Base-by-base conservation (phyloP, 2,329 filamentous ascomycete genomes). In the Claviceps purpurea region DNA sequence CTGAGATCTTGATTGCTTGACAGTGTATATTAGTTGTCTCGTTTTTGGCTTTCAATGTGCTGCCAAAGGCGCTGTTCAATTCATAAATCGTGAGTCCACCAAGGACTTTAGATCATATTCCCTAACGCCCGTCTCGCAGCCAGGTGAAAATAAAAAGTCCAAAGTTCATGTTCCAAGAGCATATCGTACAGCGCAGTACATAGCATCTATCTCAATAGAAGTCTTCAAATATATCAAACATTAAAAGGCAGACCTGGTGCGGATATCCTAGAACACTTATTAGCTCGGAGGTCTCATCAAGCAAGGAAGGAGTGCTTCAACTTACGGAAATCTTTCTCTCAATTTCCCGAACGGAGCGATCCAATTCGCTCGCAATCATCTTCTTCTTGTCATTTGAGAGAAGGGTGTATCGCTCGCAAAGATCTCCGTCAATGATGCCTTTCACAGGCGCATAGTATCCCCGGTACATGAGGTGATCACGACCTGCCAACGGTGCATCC, bases 371-470 rank as follows among this genome's bases (percentile, higher is more conserved):
- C 2, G 91, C 91, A 72, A 98, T 95, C 80, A 90, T 89, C 69
- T 89, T 83, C 75, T 96, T 95, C 74, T 88, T 90, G 62, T 96
- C 91, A 59, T 84, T 85, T 26, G 85, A 78, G 55, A 98, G 74
- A 54, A 93, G 71, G 54, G 89, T 81, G 69, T 89, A 98, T 59
- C 89, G 80, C 74, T 99, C 93, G 62, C 93, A 95, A 42, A 99
- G 73, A 70, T 99, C 93, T 30, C 93, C 93, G 68, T 99, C 93
- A 61, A 99, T 95, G 30, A 94, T 83, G 8, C 90, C 90, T 75
- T 98, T 98, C 43, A 95, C 89, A 0, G 93, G 94, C 6, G 88
- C 89, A 66, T 97, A 98, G 70, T 97, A 98, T 57, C 89, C 84
- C 56, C 94, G 79, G 68, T 95, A 99, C 62, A 95, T 94, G 46